Conservation (phyloP, 108 stramenopile species). For the Skeletonema potamos region DNA sequence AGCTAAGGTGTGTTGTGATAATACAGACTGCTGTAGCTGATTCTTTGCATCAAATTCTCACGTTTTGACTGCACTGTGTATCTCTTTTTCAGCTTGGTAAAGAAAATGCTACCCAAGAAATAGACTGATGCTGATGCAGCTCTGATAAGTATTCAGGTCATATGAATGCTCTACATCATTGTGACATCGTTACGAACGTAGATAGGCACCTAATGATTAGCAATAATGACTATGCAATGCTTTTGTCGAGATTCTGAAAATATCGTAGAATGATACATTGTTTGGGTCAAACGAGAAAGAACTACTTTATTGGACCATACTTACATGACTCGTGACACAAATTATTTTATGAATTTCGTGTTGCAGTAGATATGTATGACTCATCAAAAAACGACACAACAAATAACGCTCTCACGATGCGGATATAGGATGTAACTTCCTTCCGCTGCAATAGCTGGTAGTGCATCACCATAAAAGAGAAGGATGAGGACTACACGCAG, state of each 20-base stretch:
- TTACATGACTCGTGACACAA: too few relatives aligned
- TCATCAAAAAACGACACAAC: too few relatives aligned
- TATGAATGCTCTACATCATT: neutral
- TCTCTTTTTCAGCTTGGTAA: constrained; percentile 3
- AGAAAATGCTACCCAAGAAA: constrained; percentile 12
- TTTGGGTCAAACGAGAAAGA: too few relatives aligned
- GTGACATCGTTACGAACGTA: neutral
- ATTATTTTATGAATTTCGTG: too few relatives aligned
- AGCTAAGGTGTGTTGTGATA: constrained; percentile 10
- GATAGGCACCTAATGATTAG: neutral
- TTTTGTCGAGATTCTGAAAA: too few relatives aligned
- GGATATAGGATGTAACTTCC: too few relatives aligned
- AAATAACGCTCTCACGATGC: too few relatives aligned
- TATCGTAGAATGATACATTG: too few relatives aligned
- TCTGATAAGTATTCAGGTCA: neutral
- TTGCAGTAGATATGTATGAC: too few relatives aligned
- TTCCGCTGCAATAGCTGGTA: too few relatives aligned
- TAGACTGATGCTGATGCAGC: neutral
- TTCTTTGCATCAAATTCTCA: neutral
- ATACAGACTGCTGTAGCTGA: neutral
- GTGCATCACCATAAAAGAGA: too few relatives aligned
- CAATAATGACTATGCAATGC: neutral
- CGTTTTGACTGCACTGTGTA: neutral
- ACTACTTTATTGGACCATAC: too few relatives aligned
- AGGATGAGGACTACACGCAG: neutral